Evolutionary conservation across 2,329 filamentous ascomycete genomes (phyloP).

Genomic region (Penicillium sp.): DNA sequence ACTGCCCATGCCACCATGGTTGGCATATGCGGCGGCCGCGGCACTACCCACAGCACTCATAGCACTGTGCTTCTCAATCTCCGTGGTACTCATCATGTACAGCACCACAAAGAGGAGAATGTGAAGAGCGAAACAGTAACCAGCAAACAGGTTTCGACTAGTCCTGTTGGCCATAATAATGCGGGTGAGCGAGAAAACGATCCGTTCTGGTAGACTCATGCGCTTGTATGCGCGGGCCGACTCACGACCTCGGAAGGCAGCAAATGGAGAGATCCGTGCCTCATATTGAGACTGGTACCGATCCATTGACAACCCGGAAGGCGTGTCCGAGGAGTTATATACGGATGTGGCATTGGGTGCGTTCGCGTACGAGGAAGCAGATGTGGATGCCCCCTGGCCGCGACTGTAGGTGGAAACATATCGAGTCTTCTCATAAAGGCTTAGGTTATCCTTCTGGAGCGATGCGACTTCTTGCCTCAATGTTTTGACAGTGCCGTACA

Average conservation of each 20-base stretch:
- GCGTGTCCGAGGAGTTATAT: slow-evolving; percentile 59
- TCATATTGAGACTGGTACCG: slow-evolving; percentile 92
- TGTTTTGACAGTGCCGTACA: slow-evolving; percentile 77
- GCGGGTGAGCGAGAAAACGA: slow-evolving; percentile 86
- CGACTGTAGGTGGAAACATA: slow-evolving; percentile 94
- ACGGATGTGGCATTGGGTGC: slow-evolving; percentile 76
- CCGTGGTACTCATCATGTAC: slow-evolving; percentile 75
- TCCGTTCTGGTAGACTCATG: slow-evolving; percentile 87
- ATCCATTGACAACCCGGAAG: slow-evolving; percentile 70
- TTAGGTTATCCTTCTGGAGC: slow-evolving; percentile 93
- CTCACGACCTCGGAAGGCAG: slow-evolving; percentile 91
- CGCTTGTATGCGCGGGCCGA: slow-evolving; percentile 86
- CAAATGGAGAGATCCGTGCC: slow-evolving; percentile 92
- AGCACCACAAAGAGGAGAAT: slow-evolving; percentile 82
- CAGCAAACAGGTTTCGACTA: slow-evolving; percentile 90
- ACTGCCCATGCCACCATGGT: background rate
- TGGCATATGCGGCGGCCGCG: slow-evolving; percentile 38
- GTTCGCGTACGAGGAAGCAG: slow-evolving; percentile 60
- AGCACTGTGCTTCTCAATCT: slow-evolving; percentile 64
- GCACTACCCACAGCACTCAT: slow-evolving; percentile 52
- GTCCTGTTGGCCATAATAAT: slow-evolving; percentile 87
- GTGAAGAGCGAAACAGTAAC: slow-evolving; percentile 87
- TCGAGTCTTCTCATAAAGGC: slow-evolving; percentile 94
- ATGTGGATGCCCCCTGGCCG: slow-evolving; percentile 60
- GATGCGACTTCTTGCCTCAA: slow-evolving; percentile 88